Evolutionary conservation across 1,284 basidiomycete genomes (phyloP), one percentile per base, ranked within the genome.

Genomic region (Mycena sp.): DNA sequence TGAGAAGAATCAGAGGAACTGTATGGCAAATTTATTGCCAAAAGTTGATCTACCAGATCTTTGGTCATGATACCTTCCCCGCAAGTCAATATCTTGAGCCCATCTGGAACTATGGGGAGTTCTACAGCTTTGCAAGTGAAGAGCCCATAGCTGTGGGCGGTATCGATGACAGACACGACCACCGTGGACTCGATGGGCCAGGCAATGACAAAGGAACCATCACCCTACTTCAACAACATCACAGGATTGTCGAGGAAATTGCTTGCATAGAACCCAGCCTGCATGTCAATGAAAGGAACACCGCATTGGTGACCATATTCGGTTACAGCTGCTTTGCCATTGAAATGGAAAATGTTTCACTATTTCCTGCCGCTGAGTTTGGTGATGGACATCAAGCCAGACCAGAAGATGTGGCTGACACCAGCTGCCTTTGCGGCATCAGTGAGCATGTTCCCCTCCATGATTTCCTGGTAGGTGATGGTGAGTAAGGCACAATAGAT

Each of bases 271-370:
- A n/a, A n/a, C n/a, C n/a, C n/a, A n/a, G n/a, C n/a, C n/a, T n/a
- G n/a, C n/a, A n/a, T n/a, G n/a, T n/a, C n/a, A n/a, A n/a, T n/a
- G n/a, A 65, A 48, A 19, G 64, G 64, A 17, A 66, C 59, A 29
- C 60, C 56, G 30, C 52, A 60, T 6, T 28, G 19, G 17, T 53
- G 56, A 0, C 52, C 61, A 55, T 68, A 66, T 19, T 41, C 54
- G 6, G 57, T 23, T 3, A 68, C 50, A n/a, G 25, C 51, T 25
- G 57, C 64, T 49, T 68, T 68, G 43, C 44, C 37, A 23, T 68
- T 64, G 53, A 68, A 68, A 30, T 62, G 64, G 10, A 1, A n/a
- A 11, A 61, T 46, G 14, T 53, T 14, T 10, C 38, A 14, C 28
- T 57, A 52, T 32, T 63, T 63, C 2, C 64, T 57, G 29, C 32